Evolutionary conservation across 1,284 basidiomycete species (phyloP).

Genomic region (Cryptococcus depauperatus): DNA sequence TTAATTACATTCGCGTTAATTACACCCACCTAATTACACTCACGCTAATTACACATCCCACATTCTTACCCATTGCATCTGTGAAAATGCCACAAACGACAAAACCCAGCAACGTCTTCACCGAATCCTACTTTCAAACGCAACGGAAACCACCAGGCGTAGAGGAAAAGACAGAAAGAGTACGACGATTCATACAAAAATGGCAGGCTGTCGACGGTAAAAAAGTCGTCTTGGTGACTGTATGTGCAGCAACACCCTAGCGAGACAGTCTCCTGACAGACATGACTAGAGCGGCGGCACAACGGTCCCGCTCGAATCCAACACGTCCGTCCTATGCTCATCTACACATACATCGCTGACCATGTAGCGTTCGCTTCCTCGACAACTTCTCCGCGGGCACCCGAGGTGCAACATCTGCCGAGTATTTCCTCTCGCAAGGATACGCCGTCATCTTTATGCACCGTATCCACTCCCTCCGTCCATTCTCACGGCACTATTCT

Average conservation of each 20-base stretch:
- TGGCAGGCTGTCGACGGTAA: slow-evolving; percentile 56
- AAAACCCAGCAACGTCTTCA: slow-evolving; percentile 61
- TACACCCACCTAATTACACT: too few species aligned
- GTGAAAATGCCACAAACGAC: too few species aligned
- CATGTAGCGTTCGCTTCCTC: slow-evolving; percentile 79
- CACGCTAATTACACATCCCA: too few species aligned
- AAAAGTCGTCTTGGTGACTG: slow-evolving; percentile 87
- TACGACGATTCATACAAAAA: slow-evolving; percentile 62
- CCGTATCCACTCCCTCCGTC: slow-evolving; percentile 90
- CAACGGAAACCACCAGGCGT: slow-evolving; percentile 66
- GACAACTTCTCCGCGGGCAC: slow-evolving; percentile 99
- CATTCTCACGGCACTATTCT: slow-evolving; percentile 93
- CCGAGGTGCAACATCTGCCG: slow-evolving; percentile 91
- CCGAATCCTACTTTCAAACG: slow-evolving; percentile 76
- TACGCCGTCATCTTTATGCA: slow-evolving; percentile 99
- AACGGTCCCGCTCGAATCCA: slow-evolving; percentile 88
- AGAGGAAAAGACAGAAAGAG: slow-evolving; percentile 56
- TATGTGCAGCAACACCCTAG: slow-evolving; percentile 47
- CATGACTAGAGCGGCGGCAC: slow-evolving; percentile 76
- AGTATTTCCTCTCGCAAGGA: slow-evolving; percentile 84
- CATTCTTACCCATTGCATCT: too few species aligned
- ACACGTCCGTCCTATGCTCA: slow-evolving; percentile 62
- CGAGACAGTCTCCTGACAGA: not conserved
- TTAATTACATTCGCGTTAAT: too few species aligned
- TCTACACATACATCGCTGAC: not conserved